Evolutionary conservation across 345 rosid genomes (phyloP), one percentile per base, ranked within the genome.

Genomic region (Nephelium lappaceum): DNA sequence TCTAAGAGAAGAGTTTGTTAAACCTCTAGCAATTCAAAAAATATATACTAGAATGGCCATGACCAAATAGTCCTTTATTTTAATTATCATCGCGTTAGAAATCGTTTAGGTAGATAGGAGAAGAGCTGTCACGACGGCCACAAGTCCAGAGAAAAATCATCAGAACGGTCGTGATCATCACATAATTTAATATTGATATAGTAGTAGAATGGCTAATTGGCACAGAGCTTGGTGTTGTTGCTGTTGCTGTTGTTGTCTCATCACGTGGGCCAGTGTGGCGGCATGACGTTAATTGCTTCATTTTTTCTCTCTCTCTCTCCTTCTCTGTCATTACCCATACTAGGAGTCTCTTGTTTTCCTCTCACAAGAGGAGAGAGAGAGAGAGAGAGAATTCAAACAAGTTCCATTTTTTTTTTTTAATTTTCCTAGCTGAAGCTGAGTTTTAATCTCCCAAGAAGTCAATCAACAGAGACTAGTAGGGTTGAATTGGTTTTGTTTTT

Each of bases 231-330:
- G 58, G n/a, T 4, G n/a, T 5, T 51, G 58, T 16, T 16, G 63
- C 25, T 21, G 25, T 60, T 8, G 63, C 24, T 60, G 63, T 21
- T 14, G 67, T 61, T 58, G 5, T 67, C 65, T 78, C 63, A 64
- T 81, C 85, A 69, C 74, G 85, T 76, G 83, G 86, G 80, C 78
- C 83, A 77, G 67, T 77, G 81, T 62, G 81, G 67, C 70, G 77
- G 57, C 82, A 68, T 79, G 76, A 72, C 70, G 61, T 57, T 65
- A 51, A 57, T 18, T n/a, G 19, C 62, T 57, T 51, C 80, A 45
- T 0, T 63, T 23, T 21, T 74, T 63, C 36, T 77, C 83, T 47
- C 47, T 77, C 78, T 71, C 75, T 60, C 62, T 8, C 4, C 15
- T 73, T 47, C 38, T 71, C 78, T 36, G 67, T 23, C 58, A 14